Conservation (phyloP, 352 stramenopile species). For the Phytophthora quininea region DNA sequence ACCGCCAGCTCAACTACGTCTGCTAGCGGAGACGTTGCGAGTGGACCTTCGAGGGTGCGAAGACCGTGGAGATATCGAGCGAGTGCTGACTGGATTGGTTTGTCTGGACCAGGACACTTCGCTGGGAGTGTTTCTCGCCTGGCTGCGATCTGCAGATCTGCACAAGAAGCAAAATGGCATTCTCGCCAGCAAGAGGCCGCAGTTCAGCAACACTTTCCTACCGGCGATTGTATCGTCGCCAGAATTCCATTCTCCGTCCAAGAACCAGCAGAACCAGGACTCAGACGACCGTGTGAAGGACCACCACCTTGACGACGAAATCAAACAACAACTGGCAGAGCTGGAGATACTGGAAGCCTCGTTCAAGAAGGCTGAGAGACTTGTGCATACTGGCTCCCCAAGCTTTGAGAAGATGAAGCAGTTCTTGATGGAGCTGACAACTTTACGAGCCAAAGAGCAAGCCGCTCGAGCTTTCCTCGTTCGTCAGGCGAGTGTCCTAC, state of each 20-base stretch:
- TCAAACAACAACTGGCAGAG: constrained; percentile 43
- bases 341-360: constrained; percentile 53
- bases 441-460: constrained; percentile 67
- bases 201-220: background rate
- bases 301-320: constrained; percentile 67
- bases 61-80: constrained; percentile 62
- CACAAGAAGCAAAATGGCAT: background rate
- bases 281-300: constrained; percentile 41
- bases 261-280: background rate
- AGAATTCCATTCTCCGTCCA: background rate
- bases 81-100: constrained; percentile 63
- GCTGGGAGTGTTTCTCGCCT: constrained; percentile 34
- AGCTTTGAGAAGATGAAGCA: constrained; percentile 82
- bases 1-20: constrained; percentile 44
- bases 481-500: constrained; percentile 53
- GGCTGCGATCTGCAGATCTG: background rate
- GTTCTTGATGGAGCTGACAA: constrained; percentile 68
- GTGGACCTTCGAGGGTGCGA: constrained; percentile 67
- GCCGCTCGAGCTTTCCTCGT: constrained; percentile 59
- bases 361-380: constrained; percentile 68
- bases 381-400: constrained; percentile 56
- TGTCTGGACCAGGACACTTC: constrained; percentile 79
- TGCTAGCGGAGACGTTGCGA: constrained; percentile 65
- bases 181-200: background rate
- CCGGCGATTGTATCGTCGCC: background rate